Base-by-base conservation (phyloP, 805 yeast species). In the Candida ipomoeae region DNA sequence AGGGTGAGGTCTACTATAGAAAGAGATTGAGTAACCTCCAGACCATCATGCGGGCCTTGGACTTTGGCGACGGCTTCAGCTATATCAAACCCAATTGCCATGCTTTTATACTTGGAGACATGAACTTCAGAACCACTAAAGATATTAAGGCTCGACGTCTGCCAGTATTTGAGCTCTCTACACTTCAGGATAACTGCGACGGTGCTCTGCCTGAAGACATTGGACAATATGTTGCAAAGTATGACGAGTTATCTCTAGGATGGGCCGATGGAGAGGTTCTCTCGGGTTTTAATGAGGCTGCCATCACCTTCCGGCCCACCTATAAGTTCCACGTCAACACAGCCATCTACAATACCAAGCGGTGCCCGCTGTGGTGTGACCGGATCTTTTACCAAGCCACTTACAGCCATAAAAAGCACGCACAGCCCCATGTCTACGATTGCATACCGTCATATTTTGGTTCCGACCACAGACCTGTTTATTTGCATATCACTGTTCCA, bases 301-400 rank as follows among this genome's bases (percentile, higher is more conserved):
- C 69, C n/a, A 75, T 91, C 14, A 58, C 59, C 0, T 91, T 91
- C 63, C 71, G 70, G n/a, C 97, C 96, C 10, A 87, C 96, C 0
- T 91, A 85, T 71, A 91, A 91, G 67, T 87, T 73, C 63, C 64
- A 66, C 46, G 51, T 75, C 1, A 78, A 80, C 32, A 73, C 83
- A 0, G 74, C 76, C n/a, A 65, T 68, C 8, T 87, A 80, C 63
- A 79, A 80, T 52, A 39, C 63, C 1, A 83, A 82, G 56, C 73
- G 97, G 49, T 69, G 71, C 1, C 95, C 97, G 0, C 84, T 96
- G 6, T 91, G 96, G 96, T 90, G 97, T 66, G 98, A 91, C 63
- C 69, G 98, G 48, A 79, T 91, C 5, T 63, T 91, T 42, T 88
- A 71, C 59, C 78, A 79, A 49, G 62, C 72, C 1, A 80, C 83